Evolutionary conservation across 345 rosid genomes (phyloP), one percentile per base, ranked within the genome.

Genomic region (Salix arbutifolia): DNA sequence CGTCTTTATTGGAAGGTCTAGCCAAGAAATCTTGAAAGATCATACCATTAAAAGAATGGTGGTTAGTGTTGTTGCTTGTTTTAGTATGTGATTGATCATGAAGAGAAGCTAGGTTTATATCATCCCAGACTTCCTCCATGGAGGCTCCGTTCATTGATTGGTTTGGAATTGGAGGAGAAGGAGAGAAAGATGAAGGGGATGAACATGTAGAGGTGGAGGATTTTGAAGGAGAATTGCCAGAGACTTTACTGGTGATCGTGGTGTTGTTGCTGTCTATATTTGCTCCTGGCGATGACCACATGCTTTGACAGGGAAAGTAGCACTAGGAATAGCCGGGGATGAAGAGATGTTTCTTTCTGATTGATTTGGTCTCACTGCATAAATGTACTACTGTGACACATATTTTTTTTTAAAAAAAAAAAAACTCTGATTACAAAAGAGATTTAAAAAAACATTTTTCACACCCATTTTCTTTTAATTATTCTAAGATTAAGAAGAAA

Each of bases 121-220:
- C 84, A 65, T 83, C 74, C 91, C 92, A 85, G 11, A 85, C 83
- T n/a, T 89, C 90, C 65, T 87, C 91, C 86, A 87, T 87, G 69
- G 86, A 74, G 65, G 60, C 74, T 66, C 33, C 69, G 53, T 4
- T 23, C 35, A 58, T 13, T 4, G 74, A 8, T 30, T 33, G 14
- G 19, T 26, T 14, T 4, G 76, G n/a, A 2, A 77, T 60, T 37
- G 76, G 38, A 33, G 77, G 19, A 8, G 80, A 12, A 68, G 71
- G 56, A 35, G 84, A 40, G 12, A 56, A n/a, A 9, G 62, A 10
- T 9, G 26, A 56, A 56, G 62, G 64, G 10, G 64, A 58, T 9
- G 80, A 77, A 35, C 33, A 75, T 11, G 73, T 48, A 8, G 25
- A 65, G 60, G 83, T 60, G 8, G 62, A 65, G 9, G 80, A 68